Conservation (phyloP, 805 yeast genomes). For the Kodamaea hsintzibuensis region DNA sequence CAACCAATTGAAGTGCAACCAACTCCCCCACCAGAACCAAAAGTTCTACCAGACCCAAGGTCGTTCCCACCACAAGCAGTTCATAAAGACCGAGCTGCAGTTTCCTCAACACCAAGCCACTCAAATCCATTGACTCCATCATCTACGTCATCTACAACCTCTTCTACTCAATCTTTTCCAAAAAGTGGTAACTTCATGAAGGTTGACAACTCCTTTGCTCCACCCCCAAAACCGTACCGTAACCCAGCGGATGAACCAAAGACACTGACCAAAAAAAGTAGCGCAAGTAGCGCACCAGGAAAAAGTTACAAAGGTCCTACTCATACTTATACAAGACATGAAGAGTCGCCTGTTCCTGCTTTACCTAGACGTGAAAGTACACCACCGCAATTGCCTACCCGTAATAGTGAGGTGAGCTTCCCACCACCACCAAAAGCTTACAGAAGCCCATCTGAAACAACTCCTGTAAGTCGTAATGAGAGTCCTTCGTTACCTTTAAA, state of each 20-base stretch:
- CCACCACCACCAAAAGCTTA: slow-evolving; percentile 19
- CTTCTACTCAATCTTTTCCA: slow-evolving; percentile 6
- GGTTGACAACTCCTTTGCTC: slow-evolving; percentile 41
- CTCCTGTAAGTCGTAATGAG: neutral
- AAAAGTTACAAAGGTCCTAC: neutral
- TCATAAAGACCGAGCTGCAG: slow-evolving; percentile 27
- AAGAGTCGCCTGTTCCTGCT: slow-evolving; percentile 5
- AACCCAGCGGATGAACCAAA: slow-evolving; percentile 4
- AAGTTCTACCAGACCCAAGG: slow-evolving; percentile 36
- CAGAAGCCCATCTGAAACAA: slow-evolving; percentile 7
- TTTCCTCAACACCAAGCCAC: neutral
- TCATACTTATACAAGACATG: neutral
- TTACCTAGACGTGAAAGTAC: slow-evolving; percentile 9
- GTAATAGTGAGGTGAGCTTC: slow-evolving; percentile 6
- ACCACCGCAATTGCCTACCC: too few species aligned
- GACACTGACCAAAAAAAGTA: neutral
- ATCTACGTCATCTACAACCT: too few species aligned
- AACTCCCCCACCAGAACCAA: neutral
- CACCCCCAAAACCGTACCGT: slow-evolving; percentile 43
- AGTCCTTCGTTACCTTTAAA: slow-evolving; percentile 1
- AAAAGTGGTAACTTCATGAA: slow-evolving; percentile 22
- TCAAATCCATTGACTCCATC: neutral
- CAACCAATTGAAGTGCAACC: slow-evolving; percentile 12
- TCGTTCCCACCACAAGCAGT: slow-evolving; percentile 45
- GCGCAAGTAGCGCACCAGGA: neutral